Conservation (phyloP, 139 green algal species). For the Chlorella sorokiniana region DNA sequence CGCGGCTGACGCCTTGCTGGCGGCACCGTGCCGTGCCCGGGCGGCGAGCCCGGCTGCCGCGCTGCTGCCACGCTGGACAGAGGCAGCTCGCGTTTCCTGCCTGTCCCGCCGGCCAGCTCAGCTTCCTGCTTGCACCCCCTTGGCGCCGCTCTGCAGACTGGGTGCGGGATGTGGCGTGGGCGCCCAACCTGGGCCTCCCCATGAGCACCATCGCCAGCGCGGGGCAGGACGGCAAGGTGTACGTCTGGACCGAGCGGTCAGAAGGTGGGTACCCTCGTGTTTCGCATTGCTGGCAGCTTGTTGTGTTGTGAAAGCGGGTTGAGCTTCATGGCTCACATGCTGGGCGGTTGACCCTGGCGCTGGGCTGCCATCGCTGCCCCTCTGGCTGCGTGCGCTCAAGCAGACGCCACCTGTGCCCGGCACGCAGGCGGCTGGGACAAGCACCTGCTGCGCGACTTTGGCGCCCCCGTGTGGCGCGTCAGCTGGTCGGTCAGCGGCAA, state of each 20-base stretch:
- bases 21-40: background rate
- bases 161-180: slow-evolving; percentile 97
- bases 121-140: background rate
- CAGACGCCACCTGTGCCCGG: too few relatives aligned
- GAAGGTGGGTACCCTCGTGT: slow-evolving; percentile 19
- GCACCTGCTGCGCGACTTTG: slow-evolving; percentile 81
- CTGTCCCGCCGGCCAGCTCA: background rate
- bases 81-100: background rate
- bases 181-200: slow-evolving; percentile 87
- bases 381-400: too few relatives aligned
- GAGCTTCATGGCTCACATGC: background rate
- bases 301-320: background rate
- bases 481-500: slow-evolving; percentile 93
- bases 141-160: slow-evolving; percentile 65
- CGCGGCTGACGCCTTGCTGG: background rate
- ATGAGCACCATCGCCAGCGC: slow-evolving; percentile 88
- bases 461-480: slow-evolving; percentile 86
- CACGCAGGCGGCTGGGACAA: slow-evolving; percentile 67
- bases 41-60: too few relatives aligned
- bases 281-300: too few relatives aligned
- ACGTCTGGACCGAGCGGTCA: slow-evolving; percentile 82
- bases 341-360: too few relatives aligned
- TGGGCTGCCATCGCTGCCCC: too few relatives aligned
- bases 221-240: slow-evolving; percentile 90
- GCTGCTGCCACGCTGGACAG: too few relatives aligned